These are phyloP conservation scores for Suillus sp. DNA, from an alignment of 768 basidiomycete genomes.

Conservation along the genomic window DNA sequence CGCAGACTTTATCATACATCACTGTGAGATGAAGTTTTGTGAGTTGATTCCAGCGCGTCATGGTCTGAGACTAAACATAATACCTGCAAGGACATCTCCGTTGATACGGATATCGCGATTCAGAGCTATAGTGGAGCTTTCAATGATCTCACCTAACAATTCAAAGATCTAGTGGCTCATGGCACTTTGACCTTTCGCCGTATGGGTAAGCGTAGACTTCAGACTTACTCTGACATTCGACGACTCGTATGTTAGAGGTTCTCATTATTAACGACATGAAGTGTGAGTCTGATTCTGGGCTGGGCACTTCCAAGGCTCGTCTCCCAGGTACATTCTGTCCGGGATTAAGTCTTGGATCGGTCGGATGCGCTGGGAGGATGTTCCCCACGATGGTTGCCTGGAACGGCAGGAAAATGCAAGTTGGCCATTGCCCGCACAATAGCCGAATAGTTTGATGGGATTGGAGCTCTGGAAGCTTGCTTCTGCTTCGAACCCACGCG, in stretches of 20 bases:
- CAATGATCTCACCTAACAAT: background rate
- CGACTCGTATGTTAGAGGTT: background rate
- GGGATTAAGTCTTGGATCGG: conserved; percentile 29
- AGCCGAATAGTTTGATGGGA: conserved; percentile 9
- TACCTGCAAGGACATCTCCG: background rate
- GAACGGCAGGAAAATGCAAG: conserved; percentile 29
- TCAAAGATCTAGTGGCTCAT: background rate
- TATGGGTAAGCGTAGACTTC: background rate
- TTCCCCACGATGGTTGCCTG: conserved; percentile 22
- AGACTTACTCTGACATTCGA: background rate
- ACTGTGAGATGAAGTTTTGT: conserved; percentile 13
- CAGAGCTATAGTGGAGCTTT: background rate
- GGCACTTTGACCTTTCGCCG: background rate
- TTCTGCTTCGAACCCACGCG: conserved; percentile 19
- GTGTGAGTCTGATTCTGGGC: background rate
- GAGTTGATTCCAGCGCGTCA: background rate
- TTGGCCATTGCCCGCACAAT: conserved; percentile 20
- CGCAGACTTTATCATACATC: conserved; percentile 12
- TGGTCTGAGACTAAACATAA: background rate
- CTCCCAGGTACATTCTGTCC: conserved; percentile 26
- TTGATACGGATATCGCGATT: background rate
- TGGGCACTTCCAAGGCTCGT: conserved; percentile 13
- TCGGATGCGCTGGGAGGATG: conserved; percentile 14
- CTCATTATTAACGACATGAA: background rate
- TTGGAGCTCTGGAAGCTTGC: conserved; percentile 18